Evolutionary conservation across 495 filamentous ascomycete genomes (phyloP), one percentile per base, ranked within the genome.

Genomic region (Penicillium lagena): DNA sequence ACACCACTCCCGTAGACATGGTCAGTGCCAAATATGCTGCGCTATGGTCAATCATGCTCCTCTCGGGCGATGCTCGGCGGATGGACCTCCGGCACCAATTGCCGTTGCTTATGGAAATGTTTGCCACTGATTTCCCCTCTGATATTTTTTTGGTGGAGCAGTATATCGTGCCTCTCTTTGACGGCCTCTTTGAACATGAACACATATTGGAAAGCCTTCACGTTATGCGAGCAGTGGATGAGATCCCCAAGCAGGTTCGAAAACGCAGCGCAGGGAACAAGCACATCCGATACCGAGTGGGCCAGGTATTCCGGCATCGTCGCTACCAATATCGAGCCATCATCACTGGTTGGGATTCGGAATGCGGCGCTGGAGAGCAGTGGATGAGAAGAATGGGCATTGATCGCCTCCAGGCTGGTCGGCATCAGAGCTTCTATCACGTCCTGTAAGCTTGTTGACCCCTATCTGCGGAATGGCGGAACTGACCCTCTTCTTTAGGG

Each of bases 291-390:
- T 91, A 85, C 66, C 78, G 72, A 43, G 78, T 98, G 37, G 93
- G 93, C 4, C 85, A 93, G 50, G 78, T 94, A 2, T 93, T 97
- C 58, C 73, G 71, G 41, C 93, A 97, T 59, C 82, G 73, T 53
- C 78, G 87, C 38, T 96, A 95, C 63, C 62, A 73, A 15, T 96
- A 93, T 58, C 68, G 75, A 15, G 90, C 83, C 14, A 72, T 95
- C 9, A 87, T 98, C 48, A 85, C 82, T 9, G 91, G 91, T 12
- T 98, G 93, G 93, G 85, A 89, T 45, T 60, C 72, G 0, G 72
- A 78, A 63, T 78, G 74, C 61, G 62, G 66, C 51, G 63, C 73
- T 11, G 55, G 54, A 29, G 65, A 82, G 70, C 60, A 53, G 59
- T 77, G 64, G 77, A 80, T 66, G 80, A 78, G 47, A 52, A 64